phyloP scores from a whole-genome alignment of 768 basidiomycete species.

The Lactarius quietus region DNA sequence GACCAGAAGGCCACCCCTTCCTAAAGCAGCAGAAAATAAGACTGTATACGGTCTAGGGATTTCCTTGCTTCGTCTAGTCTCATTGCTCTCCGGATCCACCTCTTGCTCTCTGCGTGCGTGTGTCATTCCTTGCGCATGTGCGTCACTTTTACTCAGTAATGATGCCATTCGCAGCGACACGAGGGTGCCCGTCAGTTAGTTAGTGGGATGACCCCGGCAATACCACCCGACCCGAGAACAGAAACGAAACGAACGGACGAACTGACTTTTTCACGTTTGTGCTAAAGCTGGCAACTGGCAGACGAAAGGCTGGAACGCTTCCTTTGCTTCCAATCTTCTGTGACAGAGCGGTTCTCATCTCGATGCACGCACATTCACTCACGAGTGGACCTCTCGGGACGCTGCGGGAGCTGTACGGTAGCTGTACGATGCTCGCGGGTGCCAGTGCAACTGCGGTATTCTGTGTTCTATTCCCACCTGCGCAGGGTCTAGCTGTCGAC shows the following conservation, averaged over 20 bases:
- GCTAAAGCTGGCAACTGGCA: not conserved
- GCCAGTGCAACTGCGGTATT: not conserved
- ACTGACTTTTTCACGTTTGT: not conserved
- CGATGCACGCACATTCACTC: not conserved
- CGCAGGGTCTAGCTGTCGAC: not conserved
- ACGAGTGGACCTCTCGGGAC: not conserved
- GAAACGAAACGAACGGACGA: not conserved
- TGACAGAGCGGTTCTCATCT: not conserved
- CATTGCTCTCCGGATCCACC: not conserved
- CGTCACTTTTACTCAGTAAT: not conserved
- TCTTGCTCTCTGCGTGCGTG: not conserved
- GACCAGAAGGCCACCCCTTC: not conserved
- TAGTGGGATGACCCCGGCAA: not conserved
- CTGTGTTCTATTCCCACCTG: not conserved
- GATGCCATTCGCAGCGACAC: not conserved
- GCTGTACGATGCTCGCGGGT: not conserved
- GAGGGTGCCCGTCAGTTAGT: not conserved
- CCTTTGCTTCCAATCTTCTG: not conserved
- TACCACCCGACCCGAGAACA: not conserved
- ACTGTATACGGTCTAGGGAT: not conserved
- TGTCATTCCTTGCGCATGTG: not conserved
- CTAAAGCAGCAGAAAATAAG: not conserved
- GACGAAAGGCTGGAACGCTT: not conserved
- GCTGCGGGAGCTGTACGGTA: not conserved
- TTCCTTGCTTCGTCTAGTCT: not conserved